Percentiles rank a stretch among this genome's conserved stretches.
Conservation (phyloP, 768 basidiomycete species). For the Termitomyces sp. region DNA sequence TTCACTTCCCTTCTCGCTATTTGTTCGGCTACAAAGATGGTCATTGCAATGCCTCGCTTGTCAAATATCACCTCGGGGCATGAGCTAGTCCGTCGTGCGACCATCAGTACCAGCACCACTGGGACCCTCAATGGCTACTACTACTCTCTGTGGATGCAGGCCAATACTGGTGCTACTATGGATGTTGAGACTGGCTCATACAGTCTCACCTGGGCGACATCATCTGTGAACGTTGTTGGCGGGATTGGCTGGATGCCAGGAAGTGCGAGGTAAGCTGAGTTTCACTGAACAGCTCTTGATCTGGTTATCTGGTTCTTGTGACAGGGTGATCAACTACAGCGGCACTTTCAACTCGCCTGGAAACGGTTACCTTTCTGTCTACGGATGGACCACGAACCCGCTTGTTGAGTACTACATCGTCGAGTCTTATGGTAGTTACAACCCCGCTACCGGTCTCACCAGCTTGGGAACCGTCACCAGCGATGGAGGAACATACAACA, state of each 20-base stretch:
- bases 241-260: neutral
- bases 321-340: neutral
- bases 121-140: neutral
- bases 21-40: neutral
- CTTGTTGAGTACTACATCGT: neutral
- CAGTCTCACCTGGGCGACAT: neutral
- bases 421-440: neutral
- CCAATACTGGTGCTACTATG: neutral
- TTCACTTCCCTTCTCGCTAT: neutral
- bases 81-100: neutral
- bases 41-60: neutral
- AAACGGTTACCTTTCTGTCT: neutral
- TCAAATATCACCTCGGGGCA: neutral
- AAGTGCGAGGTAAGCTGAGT: neutral
- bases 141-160: neutral
- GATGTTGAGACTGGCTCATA: neutral
- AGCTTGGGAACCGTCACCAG: neutral
- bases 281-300: neutral
- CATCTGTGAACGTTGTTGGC: neutral
- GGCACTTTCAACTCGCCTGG: neutral
- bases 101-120: neutral
- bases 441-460: neutral
- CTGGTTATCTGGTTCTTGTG: neutral
- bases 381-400: neutral
- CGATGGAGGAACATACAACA: neutral